These are phyloP conservation scores for Leptographium galeiforme DNA, from an alignment of 2,329 filamentous ascomycete species.

Conservation along the genomic window DNA sequence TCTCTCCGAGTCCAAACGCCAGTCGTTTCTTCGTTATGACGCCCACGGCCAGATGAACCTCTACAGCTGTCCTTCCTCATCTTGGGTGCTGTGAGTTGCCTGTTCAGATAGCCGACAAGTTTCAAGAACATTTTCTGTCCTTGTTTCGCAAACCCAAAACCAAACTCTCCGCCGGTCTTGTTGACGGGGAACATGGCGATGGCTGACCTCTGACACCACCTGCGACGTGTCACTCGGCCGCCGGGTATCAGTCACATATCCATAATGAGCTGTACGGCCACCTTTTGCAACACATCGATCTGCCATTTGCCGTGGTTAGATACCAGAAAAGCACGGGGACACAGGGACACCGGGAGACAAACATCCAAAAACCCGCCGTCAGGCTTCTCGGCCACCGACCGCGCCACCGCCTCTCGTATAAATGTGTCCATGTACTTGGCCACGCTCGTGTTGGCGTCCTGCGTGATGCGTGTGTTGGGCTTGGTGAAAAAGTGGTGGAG, in stretches of 20 bases:
- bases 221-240: too few species aligned
- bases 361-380: slow-evolving; percentile 60
- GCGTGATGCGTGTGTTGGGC: slow-evolving; percentile 50
- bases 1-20: too few species aligned
- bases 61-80: too few species aligned
- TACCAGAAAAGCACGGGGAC: too few species aligned
- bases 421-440: slow-evolving; percentile 86
- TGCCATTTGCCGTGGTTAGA: slow-evolving; percentile 18
- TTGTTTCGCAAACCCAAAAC: neutral
- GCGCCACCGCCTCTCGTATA: slow-evolving; percentile 73
- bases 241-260: slow-evolving; percentile 48
- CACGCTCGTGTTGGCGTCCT: slow-evolving; percentile 62
- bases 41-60: too few species aligned
- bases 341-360: slow-evolving; percentile 16
- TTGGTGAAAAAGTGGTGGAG: slow-evolving; percentile 69
- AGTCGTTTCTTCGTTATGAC: too few species aligned
- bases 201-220: too few species aligned
- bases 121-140: too few species aligned
- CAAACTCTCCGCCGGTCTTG: too few species aligned
- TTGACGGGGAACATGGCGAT: too few species aligned
- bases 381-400: slow-evolving; percentile 58
- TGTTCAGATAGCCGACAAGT: too few species aligned
- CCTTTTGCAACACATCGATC: slow-evolving; percentile 81
- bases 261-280: slow-evolving; percentile 71
- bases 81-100: too few species aligned